phyloP scores from a whole-genome alignment of 805 yeast species.

The Candida odintsovae region DNA sequence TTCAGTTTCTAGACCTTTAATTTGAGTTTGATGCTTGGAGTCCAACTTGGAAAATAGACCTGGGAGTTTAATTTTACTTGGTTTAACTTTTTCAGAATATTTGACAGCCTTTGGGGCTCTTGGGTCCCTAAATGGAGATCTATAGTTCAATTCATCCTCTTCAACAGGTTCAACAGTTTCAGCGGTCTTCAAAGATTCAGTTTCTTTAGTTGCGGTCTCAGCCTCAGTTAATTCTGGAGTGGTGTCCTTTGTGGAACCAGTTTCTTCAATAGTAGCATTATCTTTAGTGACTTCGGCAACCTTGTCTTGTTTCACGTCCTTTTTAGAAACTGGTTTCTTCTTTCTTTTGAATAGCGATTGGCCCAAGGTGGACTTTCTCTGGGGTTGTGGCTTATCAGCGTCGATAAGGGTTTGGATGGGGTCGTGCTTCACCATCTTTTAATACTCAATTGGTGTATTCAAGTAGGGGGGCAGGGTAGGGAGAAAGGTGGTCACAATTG shows the following conservation, averaged over 20 bases:
- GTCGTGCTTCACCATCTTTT: slow-evolving; percentile 18
- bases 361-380: slow-evolving; percentile 6
- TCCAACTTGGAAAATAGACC: slow-evolving; percentile 6
- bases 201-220: not conserved
- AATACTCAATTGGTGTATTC: not conserved
- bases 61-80: slow-evolving; percentile 5
- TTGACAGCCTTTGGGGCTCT: not conserved
- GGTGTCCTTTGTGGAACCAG: not conserved
- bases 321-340: not conserved
- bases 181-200: not conserved
- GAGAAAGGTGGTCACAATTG: not conserved
- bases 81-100: not conserved
- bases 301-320: not conserved
- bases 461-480: not conserved
- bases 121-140: slow-evolving; percentile 10
- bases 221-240: not conserved
- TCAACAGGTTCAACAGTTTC: not conserved
- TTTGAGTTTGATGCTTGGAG: slow-evolving; percentile 3
- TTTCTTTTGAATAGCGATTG: slow-evolving; percentile 6
- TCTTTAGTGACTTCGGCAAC: not conserved
- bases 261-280: not conserved
- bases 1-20: slow-evolving; percentile 3
- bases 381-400: not conserved
- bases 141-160: slow-evolving; percentile 5
- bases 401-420: slow-evolving; percentile 1